Conservation (phyloP, 441 rosid genomes). For the Pelargonium citronellum region DNA sequence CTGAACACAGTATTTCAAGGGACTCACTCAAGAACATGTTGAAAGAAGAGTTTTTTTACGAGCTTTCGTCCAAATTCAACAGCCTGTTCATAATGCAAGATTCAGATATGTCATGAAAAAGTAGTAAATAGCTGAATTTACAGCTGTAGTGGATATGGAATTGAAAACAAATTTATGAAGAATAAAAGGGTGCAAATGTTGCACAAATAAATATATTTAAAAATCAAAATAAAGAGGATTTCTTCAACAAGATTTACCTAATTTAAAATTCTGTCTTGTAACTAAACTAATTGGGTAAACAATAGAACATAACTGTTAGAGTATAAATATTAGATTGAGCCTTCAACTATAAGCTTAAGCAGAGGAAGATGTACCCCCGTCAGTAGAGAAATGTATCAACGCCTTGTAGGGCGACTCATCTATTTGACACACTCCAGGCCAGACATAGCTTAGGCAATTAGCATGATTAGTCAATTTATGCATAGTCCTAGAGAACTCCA, state of each 20-base stretch:
- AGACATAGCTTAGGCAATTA: background rate
- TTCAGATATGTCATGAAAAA: background rate
- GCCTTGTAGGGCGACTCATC: background rate
- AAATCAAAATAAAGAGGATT: background rate
- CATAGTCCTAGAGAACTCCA: constrained; percentile 4
- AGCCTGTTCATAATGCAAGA: constrained; percentile 40
- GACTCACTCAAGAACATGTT: constrained; percentile 69
- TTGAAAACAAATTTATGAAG: background rate
- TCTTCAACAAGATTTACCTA: background rate
- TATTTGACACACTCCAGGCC: background rate
- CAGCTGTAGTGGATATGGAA: background rate
- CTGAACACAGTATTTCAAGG: constrained; percentile 11
- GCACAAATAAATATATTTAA: background rate
- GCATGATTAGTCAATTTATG: background rate
- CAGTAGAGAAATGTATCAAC: background rate
- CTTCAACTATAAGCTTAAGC: too few species aligned
- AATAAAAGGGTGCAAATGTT: too few species aligned
- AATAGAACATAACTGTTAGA: background rate
- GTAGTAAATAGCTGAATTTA: background rate
- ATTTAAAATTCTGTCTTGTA: background rate
- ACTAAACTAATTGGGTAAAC: background rate
- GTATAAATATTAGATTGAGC: too few species aligned
- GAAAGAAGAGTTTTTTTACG: constrained; percentile 61
- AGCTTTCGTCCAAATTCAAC: constrained; percentile 78
- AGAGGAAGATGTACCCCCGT: too few species aligned